Evolutionary conservation across 208 protist species (phyloP).

Genomic region (Crithidia thermophila): DNA sequence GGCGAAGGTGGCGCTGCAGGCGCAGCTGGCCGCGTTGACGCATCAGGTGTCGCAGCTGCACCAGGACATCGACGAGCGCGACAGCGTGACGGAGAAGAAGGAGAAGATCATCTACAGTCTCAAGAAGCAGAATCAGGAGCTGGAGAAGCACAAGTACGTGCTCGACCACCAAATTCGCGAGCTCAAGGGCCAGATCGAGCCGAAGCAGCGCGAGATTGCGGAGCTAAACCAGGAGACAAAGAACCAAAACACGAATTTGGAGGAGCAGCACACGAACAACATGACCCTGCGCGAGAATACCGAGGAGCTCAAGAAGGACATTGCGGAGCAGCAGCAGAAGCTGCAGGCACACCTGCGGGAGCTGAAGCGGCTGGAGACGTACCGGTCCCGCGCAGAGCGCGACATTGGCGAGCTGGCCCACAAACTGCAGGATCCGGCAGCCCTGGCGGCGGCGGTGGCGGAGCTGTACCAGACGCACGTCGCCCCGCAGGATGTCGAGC

Average conservation of each 20-base stretch:
- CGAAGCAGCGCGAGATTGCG: conserved; percentile 94
- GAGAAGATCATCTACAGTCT: conserved; percentile 97
- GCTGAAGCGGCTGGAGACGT: conserved; percentile 90
- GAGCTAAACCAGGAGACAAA: conserved; percentile 92
- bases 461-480: conserved; percentile 91
- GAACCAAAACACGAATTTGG: conserved; percentile 92
- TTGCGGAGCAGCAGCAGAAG: conserved; percentile 85
- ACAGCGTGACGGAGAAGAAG: conserved; percentile 95
- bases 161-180: conserved; percentile 98
- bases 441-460: conserved; percentile 81
- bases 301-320: conserved; percentile 89
- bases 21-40: conserved; percentile 86
- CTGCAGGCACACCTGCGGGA: conserved; percentile 74
- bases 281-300: conserved; percentile 88
- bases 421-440: conserved; percentile 89
- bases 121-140: conserved; percentile 98
- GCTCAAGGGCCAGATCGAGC: conserved; percentile 98
- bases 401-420: conserved; percentile 87
- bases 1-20: conserved; percentile 67
- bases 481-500: conserved; percentile 59
- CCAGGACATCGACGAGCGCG: conserved; percentile 94
- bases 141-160: conserved; percentile 99
- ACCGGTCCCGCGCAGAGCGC: conserved; percentile 78
- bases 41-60: conserved; percentile 89
- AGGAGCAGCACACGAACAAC: conserved; percentile 91